Percentiles rank a stretch among this genome's conserved stretches.
Evolutionary conservation across 202 grass and related monocot genomes (phyloP).

Genomic region (Schoenoplectus tabernaemontani): DNA sequence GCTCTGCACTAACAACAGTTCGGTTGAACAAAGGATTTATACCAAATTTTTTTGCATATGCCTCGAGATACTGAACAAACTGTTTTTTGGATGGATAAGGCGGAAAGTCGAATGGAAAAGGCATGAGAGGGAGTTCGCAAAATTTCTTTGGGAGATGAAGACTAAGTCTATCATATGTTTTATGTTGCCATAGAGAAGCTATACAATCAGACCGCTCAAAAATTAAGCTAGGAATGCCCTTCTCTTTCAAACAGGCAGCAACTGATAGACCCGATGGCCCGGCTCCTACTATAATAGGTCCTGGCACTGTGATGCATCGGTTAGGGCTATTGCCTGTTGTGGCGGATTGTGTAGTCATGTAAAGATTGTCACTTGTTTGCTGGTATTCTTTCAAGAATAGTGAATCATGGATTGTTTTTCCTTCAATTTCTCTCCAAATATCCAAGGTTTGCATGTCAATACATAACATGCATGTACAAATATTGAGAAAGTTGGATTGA

Average conservation of each 20-base stretch:
- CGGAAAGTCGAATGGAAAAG: constrained; percentile 66
- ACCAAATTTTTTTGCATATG: constrained; percentile 52
- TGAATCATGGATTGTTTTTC: constrained; percentile 72
- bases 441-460: constrained; percentile 40
- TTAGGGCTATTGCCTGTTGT: constrained; percentile 1
- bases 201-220: constrained; percentile 81
- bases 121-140: constrained; percentile 91
- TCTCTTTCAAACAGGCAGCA: constrained; percentile 78
- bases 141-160: constrained; percentile 93
- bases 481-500: neutral
- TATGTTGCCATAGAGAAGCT: constrained; percentile 85
- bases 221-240: constrained; percentile 56
- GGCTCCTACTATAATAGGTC: constrained; percentile 78
- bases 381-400: constrained; percentile 41
- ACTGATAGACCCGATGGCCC: constrained; percentile 92
- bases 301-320: constrained; percentile 37
- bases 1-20: constrained; percentile 57
- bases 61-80: constrained; percentile 77
- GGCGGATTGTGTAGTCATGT: constrained; percentile 16
- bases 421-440: constrained; percentile 66
- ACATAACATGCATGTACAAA: constrained; percentile 15
- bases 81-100: constrained; percentile 79
- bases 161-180: constrained; percentile 85
- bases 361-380: constrained; percentile 24
- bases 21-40: constrained; percentile 57